Evolutionary conservation across 1,284 basidiomycete species (phyloP).

Genomic region (Microbotryum lychnidis-dioicae): DNA sequence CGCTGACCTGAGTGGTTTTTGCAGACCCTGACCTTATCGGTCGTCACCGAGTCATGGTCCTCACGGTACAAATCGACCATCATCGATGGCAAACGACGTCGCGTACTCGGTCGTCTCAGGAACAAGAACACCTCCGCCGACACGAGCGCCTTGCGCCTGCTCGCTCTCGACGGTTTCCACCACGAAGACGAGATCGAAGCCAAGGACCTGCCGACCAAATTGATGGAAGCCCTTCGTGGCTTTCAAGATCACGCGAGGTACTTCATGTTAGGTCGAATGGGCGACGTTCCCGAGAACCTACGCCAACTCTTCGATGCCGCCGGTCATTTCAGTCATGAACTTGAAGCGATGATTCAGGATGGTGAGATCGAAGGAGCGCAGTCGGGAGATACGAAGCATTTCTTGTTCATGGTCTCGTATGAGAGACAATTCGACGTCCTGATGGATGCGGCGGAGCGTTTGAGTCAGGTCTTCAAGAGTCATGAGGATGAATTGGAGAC

Average conservation of each 20-base stretch:
- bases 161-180: conserved; percentile 8
- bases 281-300: conserved; percentile 8
- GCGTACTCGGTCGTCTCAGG: not conserved
- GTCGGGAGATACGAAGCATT: conserved; percentile 14
- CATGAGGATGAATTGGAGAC: conserved; percentile 7
- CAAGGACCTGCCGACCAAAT: conserved; percentile 14
- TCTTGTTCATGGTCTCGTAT: conserved; percentile 24
- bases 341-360: conserved; percentile 1
- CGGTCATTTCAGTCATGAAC: not conserved
- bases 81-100: conserved; percentile 3
- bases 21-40: not conserved
- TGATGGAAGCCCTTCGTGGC: conserved; percentile 8
- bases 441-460: conserved; percentile 15
- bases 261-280: conserved; percentile 24
- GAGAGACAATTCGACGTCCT: conserved; percentile 20
- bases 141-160: not conserved
- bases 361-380: conserved; percentile 4
- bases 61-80: conserved; percentile 21
- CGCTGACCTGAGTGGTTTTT: not conserved
- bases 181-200: conserved; percentile 1
- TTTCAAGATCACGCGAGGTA: conserved; percentile 25
- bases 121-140: not conserved
- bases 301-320: conserved; percentile 12
- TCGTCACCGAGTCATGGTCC: conserved; percentile 24
- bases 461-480: conserved; percentile 5